Conservation (phyloP, 2,329 filamentous ascomycete species). For the Akanthomyces muscarius region DNA sequence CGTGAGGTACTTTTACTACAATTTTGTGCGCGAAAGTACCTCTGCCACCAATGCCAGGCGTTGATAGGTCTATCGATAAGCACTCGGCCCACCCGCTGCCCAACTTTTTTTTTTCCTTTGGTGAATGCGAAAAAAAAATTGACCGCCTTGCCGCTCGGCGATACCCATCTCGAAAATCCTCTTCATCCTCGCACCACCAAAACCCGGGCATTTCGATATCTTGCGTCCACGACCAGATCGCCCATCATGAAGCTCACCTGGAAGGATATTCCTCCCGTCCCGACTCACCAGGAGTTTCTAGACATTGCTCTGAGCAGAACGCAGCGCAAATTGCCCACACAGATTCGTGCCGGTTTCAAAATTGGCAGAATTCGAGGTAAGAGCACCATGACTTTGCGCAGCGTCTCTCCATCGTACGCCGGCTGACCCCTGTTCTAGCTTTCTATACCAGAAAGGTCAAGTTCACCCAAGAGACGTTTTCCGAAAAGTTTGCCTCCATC, state of each 20-base stretch:
- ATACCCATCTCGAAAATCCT: slow-evolving; percentile 11
- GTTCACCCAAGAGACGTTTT: slow-evolving; percentile 94
- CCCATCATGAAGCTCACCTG: slow-evolving; percentile 58
- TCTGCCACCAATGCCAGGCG: not conserved
- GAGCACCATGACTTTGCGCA: slow-evolving; percentile 11
- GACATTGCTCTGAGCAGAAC: slow-evolving; percentile 95
- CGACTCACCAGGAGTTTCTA: slow-evolving; percentile 90
- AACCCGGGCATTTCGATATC: slow-evolving; percentile 11
- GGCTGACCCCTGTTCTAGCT: slow-evolving; percentile 40
- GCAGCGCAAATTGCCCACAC: slow-evolving; percentile 87
- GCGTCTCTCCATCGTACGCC: not conserved
- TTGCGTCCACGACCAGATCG: slow-evolving; percentile 23
- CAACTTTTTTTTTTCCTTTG: slow-evolving; percentile 13
- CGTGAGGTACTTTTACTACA: not conserved
- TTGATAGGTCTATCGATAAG: slow-evolving; percentile 26
- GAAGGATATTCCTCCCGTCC: slow-evolving; percentile 82
- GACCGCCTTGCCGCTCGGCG: slow-evolving; percentile 25
- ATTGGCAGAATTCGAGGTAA: slow-evolving; percentile 80
- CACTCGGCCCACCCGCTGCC: slow-evolving; percentile 15
- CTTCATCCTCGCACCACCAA: slow-evolving; percentile 18
- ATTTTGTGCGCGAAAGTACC: slow-evolving; percentile 2
- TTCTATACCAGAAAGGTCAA: slow-evolving; percentile 99
- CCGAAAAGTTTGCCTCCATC: slow-evolving; percentile 86
- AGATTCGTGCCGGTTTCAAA: slow-evolving; percentile 92
- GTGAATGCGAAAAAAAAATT: slow-evolving; percentile 30